Percentiles rank a stretch among this genome's conserved stretches.
Conservation (phyloP, 768 basidiomycete genomes). For the Naganishia vishniacii region DNA sequence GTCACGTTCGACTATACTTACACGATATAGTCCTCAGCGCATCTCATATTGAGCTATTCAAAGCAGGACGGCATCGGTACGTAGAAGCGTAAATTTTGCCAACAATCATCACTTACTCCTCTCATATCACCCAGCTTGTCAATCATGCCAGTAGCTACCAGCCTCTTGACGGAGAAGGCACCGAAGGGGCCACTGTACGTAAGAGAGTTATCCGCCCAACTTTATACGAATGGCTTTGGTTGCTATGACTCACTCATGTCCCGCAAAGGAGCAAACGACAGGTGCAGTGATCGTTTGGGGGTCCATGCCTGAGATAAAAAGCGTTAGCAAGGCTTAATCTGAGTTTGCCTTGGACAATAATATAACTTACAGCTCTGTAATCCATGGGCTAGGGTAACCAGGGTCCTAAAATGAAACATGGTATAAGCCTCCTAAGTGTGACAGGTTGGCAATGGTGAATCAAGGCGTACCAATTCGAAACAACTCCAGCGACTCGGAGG, state of each 20-base stretch:
- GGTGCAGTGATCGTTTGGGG: slow-evolving; percentile 78
- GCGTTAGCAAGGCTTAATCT: not conserved
- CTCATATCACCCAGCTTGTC: slow-evolving; percentile 74
- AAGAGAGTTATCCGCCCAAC: not conserved
- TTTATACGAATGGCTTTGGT: not conserved
- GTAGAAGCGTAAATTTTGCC: not conserved
- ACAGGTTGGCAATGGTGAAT: not conserved
- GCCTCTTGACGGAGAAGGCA: slow-evolving; percentile 71
- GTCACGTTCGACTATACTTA: not conserved
- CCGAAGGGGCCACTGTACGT: slow-evolving; percentile 54
- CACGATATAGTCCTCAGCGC: slow-evolving; percentile 28
- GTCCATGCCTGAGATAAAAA: slow-evolving; percentile 54
- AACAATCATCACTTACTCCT: slow-evolving; percentile 60
- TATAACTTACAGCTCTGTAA: slow-evolving; percentile 57
- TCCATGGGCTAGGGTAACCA: slow-evolving; percentile 54
- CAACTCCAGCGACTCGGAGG: slow-evolving; percentile 56
- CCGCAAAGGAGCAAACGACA: slow-evolving; percentile 64
- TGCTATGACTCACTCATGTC: slow-evolving; percentile 61
- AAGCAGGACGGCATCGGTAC: not conserved
- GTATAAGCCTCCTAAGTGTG: not conserved
- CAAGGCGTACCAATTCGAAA: slow-evolving; percentile 53
- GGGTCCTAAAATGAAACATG: slow-evolving; percentile 12
- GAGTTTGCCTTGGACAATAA: not conserved
- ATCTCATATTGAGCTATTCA: slow-evolving; percentile 11
- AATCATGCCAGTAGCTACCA: slow-evolving; percentile 67